phyloP scores from a whole-genome alignment of 306 rosid genomes.

The Astragalus membranaceus region DNA sequence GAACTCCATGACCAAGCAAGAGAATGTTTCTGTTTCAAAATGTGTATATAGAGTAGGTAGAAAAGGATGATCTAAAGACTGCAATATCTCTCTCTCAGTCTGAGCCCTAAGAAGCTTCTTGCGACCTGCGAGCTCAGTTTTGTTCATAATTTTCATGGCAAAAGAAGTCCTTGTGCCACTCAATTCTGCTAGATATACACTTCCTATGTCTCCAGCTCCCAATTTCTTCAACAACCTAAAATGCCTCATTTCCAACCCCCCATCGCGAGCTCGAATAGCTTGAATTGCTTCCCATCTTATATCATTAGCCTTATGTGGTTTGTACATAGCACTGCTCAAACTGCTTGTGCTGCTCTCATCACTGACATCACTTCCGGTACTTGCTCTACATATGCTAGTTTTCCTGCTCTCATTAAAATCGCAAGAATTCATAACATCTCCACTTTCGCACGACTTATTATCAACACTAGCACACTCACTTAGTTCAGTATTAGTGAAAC shows the following conservation, averaged over 20 bases:
- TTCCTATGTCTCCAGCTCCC: conserved; percentile 94
- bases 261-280: conserved; percentile 58
- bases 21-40: conserved; percentile 72
- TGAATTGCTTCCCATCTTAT: conserved; percentile 92
- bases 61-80: conserved; percentile 92
- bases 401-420: conserved; percentile 67
- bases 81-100: conserved; percentile 93
- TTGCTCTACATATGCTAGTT: conserved; percentile 75
- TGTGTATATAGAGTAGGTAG: conserved; percentile 83
- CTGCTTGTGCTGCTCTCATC: conserved; percentile 80
- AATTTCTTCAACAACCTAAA: conserved; percentile 67
- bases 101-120: conserved; percentile 91
- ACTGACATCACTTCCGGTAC: conserved; percentile 82
- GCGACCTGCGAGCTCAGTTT: conserved; percentile 61
- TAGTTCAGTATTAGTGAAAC: conserved; percentile 80
- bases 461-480: conserved; percentile 73
- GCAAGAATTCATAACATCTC: conserved; percentile 45
- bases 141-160: conserved; percentile 96
- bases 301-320: conserved; percentile 87
- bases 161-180: conserved; percentile 72
- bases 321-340: conserved; percentile 61
- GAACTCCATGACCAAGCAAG: conserved; percentile 91
- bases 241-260: conserved; percentile 64
- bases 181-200: conserved; percentile 76
- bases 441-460: conserved; percentile 58